Evolutionary conservation across 208 protist genomes (phyloP), one percentile per base, ranked within the genome.

Genomic region (Tritrichomonas musculus): DNA sequence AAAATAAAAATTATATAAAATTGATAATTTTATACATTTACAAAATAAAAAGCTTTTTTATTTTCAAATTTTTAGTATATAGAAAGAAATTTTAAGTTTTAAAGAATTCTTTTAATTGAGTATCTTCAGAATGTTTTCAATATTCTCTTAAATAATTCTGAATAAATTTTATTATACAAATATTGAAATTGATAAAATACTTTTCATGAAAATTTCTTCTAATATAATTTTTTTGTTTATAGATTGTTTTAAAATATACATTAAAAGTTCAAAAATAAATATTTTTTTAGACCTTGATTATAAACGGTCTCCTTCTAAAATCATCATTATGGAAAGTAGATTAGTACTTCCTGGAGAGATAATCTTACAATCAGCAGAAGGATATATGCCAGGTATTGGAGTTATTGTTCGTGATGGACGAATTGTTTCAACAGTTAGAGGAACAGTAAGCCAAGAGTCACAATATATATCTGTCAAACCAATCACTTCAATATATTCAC

Each of bases 401-500:
- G 77, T 88, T 22, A 20, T 39, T 22, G 41, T 50, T 33, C 47
- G 41, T 2, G 47, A 88, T 50, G 77, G 77, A 8, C 53, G 57
- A 39, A 88, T 88, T 60, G 57, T 88, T 39, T 13, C 77, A 3
- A 88, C 77, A 39, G 77, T 88, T 88, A 5, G 77, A 17, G 77
- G 77, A 30, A 47, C 27, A 17, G 8, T 88, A 4, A 88, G n/a
- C 33, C 44, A 33, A 41, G 41, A 57, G 9, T 57, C 27, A 39
- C 77, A 88, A 57, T 50, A 47, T 14, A 47, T 88, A 17, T 88
- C 77, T 25, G 77, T 88, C 1, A 50, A 41, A 20, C 77, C 77
- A 53, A 88, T 57, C 5, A 88, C 77, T 20, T 88, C 77, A 39
- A 88, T 88, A 57, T 88, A 88, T 50, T 88, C 41, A 33, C 47